These are phyloP conservation scores for Wickerhamomyces pijperi DNA, from an alignment of 805 yeast genomes.

Conservation along the genomic window DNA sequence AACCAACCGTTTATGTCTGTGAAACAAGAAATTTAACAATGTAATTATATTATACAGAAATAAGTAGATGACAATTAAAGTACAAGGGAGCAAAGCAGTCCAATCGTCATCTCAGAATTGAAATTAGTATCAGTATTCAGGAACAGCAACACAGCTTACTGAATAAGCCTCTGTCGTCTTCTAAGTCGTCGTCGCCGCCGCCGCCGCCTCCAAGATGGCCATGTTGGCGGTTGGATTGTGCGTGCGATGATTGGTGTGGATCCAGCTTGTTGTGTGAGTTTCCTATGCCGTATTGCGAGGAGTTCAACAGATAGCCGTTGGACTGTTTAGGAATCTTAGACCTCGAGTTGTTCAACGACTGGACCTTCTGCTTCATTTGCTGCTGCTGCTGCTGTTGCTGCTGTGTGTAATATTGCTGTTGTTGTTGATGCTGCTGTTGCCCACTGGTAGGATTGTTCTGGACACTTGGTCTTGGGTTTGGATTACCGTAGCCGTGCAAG, in stretches of 20 bases:
- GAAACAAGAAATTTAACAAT: not conserved
- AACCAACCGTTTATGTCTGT: too few species aligned
- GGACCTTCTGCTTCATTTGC: slow-evolving; percentile 17
- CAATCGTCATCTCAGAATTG: too few species aligned
- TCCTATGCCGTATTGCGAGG: slow-evolving; percentile 15
- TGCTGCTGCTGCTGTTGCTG: slow-evolving; percentile 10
- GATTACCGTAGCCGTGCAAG: slow-evolving; percentile 73
- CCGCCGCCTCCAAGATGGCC: slow-evolving; percentile 4
- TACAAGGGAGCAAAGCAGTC: not conserved
- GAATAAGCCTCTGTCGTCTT: slow-evolving; percentile 18
- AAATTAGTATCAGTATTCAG: too few species aligned
- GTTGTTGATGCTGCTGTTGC: not conserved
- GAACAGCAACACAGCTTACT: slow-evolving; percentile 17
- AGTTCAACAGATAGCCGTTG: slow-evolving; percentile 13
- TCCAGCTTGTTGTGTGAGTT: slow-evolving; percentile 12
- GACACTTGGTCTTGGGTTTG: slow-evolving; percentile 31
- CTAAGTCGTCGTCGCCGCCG: too few species aligned
- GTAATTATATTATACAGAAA: not conserved
- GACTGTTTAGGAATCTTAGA: slow-evolving; percentile 16
- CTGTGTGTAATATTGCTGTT: slow-evolving; percentile 7
- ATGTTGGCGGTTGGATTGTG: slow-evolving; percentile 15
- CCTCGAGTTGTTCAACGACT: slow-evolving; percentile 18
- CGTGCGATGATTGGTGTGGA: slow-evolving; percentile 12
- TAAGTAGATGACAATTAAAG: too few species aligned
- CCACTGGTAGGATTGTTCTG: slow-evolving; percentile 4